Base-by-base conservation (phyloP, 805 yeast species). In the Blastobotrys parvus region DNA sequence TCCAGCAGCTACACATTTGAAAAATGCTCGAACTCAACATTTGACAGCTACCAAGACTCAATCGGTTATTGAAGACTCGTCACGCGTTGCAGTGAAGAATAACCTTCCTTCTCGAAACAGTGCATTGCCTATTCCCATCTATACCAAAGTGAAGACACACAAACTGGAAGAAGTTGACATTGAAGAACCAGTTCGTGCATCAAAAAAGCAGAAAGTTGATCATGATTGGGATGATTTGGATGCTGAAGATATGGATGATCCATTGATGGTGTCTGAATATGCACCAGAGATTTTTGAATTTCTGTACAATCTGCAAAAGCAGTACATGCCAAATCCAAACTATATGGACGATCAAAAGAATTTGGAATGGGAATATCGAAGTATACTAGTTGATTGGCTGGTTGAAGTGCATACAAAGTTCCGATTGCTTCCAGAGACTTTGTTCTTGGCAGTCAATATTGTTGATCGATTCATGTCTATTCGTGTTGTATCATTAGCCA, bases 301-400 rank as follows among this genome's bases (percentile, higher is more conserved):
- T 62, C 67, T 89, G 54, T 79, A 80, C 59, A 78, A 72, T 56
- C 68, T 81, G 46, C 95, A 88, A 65, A 62, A 71, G 36, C 72
- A 75, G 55, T 85, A 90, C 38, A 67, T 85, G 56, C 95, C 88
- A 16, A 56, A 63, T 34, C 62, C 67, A 21, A 62, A 63, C 38
- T 85, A 84, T 59, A 63, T 84, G 30, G 69, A 65, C 48, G 71
- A 77, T 62, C 84, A 80, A 59, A 71, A 74, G 40, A 77, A 78
- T 46, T 63, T 86, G 52, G 77, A 82, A 54, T 94, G 95, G 44
- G 75, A 78, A 48, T 82, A 84, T 83, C 74, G 97, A 52, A 80
- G 87, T 5, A 83, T 88, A 41, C 67, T 88, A 45, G 86, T 88
- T n/a, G 95, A 89, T 64, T 88, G 97, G 97, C 70, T 88, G 52